Conservation (phyloP, 352 stramenopile genomes). For the Phytophthora citrophthora region DNA sequence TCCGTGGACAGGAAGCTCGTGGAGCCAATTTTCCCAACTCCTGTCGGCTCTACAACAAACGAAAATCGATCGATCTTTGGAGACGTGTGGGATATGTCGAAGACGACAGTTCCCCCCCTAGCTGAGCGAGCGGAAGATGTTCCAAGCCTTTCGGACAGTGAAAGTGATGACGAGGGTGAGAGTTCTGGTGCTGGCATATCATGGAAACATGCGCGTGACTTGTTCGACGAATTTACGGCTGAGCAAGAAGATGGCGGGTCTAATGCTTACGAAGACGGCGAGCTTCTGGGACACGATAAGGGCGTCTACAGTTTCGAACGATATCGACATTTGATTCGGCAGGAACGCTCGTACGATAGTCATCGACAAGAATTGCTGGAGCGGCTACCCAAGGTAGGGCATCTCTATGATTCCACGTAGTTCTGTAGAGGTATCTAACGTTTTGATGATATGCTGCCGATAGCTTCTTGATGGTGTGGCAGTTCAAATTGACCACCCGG, state of each 20-base stretch:
- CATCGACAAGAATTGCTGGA: conserved; percentile 56
- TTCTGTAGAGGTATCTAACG: conserved; percentile 16
- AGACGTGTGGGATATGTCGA: conserved; percentile 57
- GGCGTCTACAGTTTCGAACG: conserved; percentile 56
- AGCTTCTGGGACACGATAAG: conserved; percentile 41
- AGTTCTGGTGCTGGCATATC: conserved; percentile 15
- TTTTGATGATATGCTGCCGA: not conserved
- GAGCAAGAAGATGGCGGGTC: conserved; percentile 48
- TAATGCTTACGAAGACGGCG: conserved; percentile 42
- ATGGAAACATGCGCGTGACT: conserved; percentile 21
- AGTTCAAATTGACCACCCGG: conserved; percentile 43
- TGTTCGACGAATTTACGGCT: conserved; percentile 29
- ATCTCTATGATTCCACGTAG: not conserved
- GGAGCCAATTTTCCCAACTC: conserved; percentile 15
- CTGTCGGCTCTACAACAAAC: conserved; percentile 1
- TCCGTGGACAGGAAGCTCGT: conserved; percentile 25
- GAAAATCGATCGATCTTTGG: conserved; percentile 18
- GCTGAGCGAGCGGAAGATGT: conserved; percentile 47
- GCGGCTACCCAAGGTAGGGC: conserved; percentile 59
- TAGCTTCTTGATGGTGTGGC: conserved; percentile 49
- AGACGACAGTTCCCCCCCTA: conserved; percentile 39
- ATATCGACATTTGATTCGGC: conserved; percentile 64
- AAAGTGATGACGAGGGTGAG: conserved; percentile 68
- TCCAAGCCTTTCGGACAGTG: conserved; percentile 71
- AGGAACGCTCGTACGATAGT: conserved; percentile 63